A percentile compares a stretch with the other conserved stretches of the same genome.
Evolutionary conservation across 2,329 filamentous ascomycete species (phyloP).

Genomic region (Diaporthe sp.): DNA sequence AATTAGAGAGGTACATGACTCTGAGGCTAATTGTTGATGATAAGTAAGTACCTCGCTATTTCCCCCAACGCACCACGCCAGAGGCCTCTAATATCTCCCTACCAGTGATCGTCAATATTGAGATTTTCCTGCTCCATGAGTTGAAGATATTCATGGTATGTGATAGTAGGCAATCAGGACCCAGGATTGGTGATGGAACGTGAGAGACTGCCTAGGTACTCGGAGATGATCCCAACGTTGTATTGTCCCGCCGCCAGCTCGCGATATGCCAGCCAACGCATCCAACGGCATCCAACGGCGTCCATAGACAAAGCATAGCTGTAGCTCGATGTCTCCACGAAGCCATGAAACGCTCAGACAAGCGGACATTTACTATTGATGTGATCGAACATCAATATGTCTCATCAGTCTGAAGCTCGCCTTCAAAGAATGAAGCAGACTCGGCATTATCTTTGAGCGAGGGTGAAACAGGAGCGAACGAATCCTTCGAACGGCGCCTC

Average conservation of each 20-base stretch:
- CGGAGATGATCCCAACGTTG: not conserved
- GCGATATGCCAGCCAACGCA: not conserved
- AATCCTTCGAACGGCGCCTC: not conserved
- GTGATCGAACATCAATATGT: not conserved
- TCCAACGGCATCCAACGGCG: too few relatives aligned
- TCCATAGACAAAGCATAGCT: not conserved
- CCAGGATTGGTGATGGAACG: accelerated
- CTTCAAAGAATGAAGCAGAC: not conserved
- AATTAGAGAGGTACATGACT: not conserved
- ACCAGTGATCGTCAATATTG: not conserved
- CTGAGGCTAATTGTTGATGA: accelerated
- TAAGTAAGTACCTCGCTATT: not conserved
- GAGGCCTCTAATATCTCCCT: not conserved
- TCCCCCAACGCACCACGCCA: too few relatives aligned
- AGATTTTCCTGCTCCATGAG: not conserved
- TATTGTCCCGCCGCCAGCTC: not conserved
- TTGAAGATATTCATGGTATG: not conserved
- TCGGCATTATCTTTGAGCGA: not conserved
- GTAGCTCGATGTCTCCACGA: not conserved
- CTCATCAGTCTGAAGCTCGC: not conserved
- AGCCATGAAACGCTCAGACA: not conserved
- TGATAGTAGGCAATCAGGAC: too few relatives aligned
- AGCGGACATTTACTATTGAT: not conserved
- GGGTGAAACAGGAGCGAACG: not conserved
- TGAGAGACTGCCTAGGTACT: too few relatives aligned